Percentiles rank a stretch among this genome's conserved stretches.
Evolutionary conservation across 2,329 filamentous ascomycete species (phyloP).

Genomic region (Colletotrichum abscissum): DNA sequence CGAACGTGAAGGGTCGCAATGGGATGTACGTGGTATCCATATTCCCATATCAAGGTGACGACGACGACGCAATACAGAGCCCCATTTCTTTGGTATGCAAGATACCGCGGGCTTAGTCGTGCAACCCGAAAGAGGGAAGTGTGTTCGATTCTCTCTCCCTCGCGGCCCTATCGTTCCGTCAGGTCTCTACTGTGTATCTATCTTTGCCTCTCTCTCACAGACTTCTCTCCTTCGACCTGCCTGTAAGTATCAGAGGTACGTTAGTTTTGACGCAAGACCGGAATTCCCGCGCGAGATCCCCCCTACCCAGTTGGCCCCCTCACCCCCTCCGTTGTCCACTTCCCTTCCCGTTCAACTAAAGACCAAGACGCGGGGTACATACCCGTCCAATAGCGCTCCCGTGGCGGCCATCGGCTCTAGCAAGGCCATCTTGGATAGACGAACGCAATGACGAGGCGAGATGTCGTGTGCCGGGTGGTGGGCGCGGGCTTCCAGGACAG

Average conservation of each 20-base stretch:
- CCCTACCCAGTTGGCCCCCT: no score
- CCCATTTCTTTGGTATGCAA: neutral
- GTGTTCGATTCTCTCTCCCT: neutral
- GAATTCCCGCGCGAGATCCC: neutral
- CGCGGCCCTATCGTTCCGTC: neutral
- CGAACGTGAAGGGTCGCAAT: neutral
- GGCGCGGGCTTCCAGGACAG: neutral
- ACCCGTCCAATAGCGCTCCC: slow-evolving; percentile 36
- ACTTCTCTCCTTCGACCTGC: neutral
- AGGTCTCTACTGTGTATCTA: neutral
- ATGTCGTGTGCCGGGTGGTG: slow-evolving; percentile 14
- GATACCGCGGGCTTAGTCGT: neutral
- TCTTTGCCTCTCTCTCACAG: no score
- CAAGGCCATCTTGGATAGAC: slow-evolving; percentile 14
- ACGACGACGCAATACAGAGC: neutral
- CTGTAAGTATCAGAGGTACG: neutral
- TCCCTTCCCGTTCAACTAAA: neutral
- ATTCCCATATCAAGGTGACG: neutral
- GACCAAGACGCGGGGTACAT: slow-evolving; percentile 34
- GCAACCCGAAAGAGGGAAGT: neutral
- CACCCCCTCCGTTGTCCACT: neutral
- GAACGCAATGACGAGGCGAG: slow-evolving; percentile 24
- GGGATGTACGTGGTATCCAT: neutral
- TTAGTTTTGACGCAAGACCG: neutral
- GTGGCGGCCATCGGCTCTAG: slow-evolving; percentile 6